A percentile compares a stretch with the other conserved stretches of the same genome.
These are phyloP conservation scores for Suillus subluteus DNA, from an alignment of 768 basidiomycete species.

Conservation along the genomic window DNA sequence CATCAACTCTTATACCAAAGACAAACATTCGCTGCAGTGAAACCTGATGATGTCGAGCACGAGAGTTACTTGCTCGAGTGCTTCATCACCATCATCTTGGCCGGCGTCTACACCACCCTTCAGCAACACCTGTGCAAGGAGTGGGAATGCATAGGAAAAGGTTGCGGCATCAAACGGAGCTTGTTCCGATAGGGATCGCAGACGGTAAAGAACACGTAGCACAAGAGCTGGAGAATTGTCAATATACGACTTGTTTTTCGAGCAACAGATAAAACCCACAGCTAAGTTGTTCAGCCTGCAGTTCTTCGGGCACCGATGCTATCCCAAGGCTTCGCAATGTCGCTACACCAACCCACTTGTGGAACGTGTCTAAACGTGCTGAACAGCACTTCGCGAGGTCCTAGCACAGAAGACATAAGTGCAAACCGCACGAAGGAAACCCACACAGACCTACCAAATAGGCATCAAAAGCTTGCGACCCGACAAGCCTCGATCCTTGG, in stretches of 20 bases:
- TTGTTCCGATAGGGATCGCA: slow-evolving; percentile 82
- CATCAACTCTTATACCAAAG: slow-evolving; percentile 7
- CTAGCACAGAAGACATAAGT: slow-evolving; percentile 38
- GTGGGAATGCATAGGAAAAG: slow-evolving; percentile 78
- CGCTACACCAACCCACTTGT: slow-evolving; percentile 81
- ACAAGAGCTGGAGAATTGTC: slow-evolving; percentile 60
- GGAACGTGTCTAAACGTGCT: slow-evolving; percentile 67
- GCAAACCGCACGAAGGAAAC: neutral
- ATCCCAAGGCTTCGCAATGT: slow-evolving; percentile 76
- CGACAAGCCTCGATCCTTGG: slow-evolving; percentile 64
- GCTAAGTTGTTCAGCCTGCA: slow-evolving; percentile 71
- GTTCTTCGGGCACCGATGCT: slow-evolving; percentile 68
- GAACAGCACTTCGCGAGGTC: slow-evolving; percentile 72
- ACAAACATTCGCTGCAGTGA: slow-evolving; percentile 36
- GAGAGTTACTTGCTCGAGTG: slow-evolving; percentile 80
- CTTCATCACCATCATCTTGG: slow-evolving; percentile 67
- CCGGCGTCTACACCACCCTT: slow-evolving; percentile 66
- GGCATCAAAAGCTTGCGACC: slow-evolving; percentile 64
- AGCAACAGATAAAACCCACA: slow-evolving; percentile 12
- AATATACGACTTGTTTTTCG: slow-evolving; percentile 2
- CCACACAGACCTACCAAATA: slow-evolving; percentile 65
- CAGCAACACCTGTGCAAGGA: slow-evolving; percentile 68
- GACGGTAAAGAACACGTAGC: slow-evolving; percentile 81
- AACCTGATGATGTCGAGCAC: slow-evolving; percentile 45
- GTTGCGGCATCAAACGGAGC: slow-evolving; percentile 84